Percentiles rank a stretch among this genome's conserved stretches.
Conservation (phyloP, 2,329 filamentous ascomycete genomes). For the Aspergillus sergii region DNA sequence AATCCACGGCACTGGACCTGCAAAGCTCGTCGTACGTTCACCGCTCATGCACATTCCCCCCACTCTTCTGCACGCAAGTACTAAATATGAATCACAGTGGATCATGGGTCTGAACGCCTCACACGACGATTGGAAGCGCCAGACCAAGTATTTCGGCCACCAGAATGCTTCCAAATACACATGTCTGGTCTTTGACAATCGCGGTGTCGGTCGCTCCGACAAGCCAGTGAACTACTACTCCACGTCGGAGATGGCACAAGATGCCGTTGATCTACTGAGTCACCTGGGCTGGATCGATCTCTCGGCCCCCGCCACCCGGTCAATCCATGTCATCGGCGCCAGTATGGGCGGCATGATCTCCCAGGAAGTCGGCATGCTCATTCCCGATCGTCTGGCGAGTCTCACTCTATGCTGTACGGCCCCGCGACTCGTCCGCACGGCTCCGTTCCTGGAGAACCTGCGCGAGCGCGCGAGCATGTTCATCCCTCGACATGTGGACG, state of each 20-base stretch:
- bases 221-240: conserved; percentile 78
- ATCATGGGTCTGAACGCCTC: conserved; percentile 78
- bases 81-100: conserved; percentile 54
- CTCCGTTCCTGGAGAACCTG: conserved; percentile 64
- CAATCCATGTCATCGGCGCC: conserved; percentile 72
- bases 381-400: conserved; percentile 52
- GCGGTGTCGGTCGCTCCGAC: conserved; percentile 78
- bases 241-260: conserved; percentile 81
- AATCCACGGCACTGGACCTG: conserved; percentile 73
- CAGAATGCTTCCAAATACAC: conserved; percentile 67
- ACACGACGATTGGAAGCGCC: conserved; percentile 75
- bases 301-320: conserved; percentile 40
- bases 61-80: not conserved
- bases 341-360: conserved; percentile 92
- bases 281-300: conserved; percentile 67
- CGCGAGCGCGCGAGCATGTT: conserved; percentile 58
- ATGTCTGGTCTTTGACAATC: conserved; percentile 78
- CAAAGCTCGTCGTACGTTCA: conserved; percentile 69
- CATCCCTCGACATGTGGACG: conserved; percentile 71
- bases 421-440: conserved; percentile 61
- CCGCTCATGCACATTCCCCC: not conserved
- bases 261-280: conserved; percentile 69
- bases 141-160: conserved; percentile 82
- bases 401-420: conserved; percentile 66
- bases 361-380: conserved; percentile 66